A percentile compares a stretch with the other conserved stretches of the same genome.
Conservation (phyloP, 495 filamentous ascomycete genomes). For the Xylaria scruposa region DNA sequence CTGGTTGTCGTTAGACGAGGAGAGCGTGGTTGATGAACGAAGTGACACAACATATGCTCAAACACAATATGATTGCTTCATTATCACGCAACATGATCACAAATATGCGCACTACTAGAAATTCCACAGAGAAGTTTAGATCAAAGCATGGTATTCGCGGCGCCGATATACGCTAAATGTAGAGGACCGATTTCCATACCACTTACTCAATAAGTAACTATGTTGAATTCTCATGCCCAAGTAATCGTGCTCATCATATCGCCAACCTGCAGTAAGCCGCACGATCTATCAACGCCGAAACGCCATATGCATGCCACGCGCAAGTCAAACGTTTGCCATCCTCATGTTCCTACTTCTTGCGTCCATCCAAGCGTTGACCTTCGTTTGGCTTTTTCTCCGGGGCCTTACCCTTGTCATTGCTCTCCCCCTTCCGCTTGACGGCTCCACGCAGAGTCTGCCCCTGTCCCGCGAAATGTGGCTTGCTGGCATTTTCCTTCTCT, state of each 20-base stretch:
- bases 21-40: not conserved
- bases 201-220: not conserved
- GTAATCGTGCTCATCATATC: constrained; percentile 8
- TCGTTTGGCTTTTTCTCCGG: constrained; percentile 45
- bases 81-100: not conserved
- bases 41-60: not conserved
- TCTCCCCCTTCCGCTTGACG: constrained; percentile 58
- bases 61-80: not conserved
- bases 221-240: not conserved
- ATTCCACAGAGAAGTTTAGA: not conserved
- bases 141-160: not conserved
- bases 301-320: constrained; percentile 23
- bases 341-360: constrained; percentile 26
- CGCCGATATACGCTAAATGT: not conserved
- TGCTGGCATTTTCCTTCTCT: constrained; percentile 65
- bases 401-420: constrained; percentile 46
- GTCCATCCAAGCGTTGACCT: constrained; percentile 49
- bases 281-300: constrained; percentile 25
- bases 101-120: not conserved
- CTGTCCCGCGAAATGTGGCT: constrained; percentile 82
- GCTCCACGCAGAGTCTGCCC: constrained; percentile 84
- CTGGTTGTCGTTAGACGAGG: not conserved
- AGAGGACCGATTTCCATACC: not conserved
- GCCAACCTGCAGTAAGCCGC: not conserved
- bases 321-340: not conserved